These are phyloP conservation scores for Tuber magnatum DNA, from an alignment of 495 filamentous ascomycete genomes.

Conservation along the genomic window DNA sequence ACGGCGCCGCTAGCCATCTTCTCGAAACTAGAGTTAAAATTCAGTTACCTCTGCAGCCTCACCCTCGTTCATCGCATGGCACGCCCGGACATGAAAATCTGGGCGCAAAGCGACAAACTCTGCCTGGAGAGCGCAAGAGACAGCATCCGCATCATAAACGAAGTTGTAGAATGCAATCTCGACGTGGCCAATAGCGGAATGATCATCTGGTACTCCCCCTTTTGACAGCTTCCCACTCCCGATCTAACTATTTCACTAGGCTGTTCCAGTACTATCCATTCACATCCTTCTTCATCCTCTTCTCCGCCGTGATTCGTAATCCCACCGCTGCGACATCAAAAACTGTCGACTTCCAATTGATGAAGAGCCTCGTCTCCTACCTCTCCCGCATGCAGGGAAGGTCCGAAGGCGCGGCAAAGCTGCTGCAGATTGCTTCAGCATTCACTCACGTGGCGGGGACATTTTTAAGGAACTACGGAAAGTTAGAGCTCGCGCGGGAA, in stretches of 20 bases:
- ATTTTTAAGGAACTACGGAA: conserved; percentile 38
- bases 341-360: conserved; percentile 28
- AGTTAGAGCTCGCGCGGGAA: conserved; percentile 27
- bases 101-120: conserved; percentile 26
- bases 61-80: conserved; percentile 36
- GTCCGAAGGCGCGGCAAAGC: conserved; percentile 35
- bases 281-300: conserved; percentile 43
- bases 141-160: conserved; percentile 34
- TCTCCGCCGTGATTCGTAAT: conserved; percentile 46
- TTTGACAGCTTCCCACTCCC: background rate
- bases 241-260: conserved; percentile 21
- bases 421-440: conserved; percentile 37
- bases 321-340: conserved; percentile 42
- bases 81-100: conserved; percentile 27
- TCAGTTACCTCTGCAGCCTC: conserved; percentile 36
- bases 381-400: conserved; percentile 29
- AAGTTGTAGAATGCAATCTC: conserved; percentile 28
- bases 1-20: conserved; percentile 24
- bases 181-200: conserved; percentile 35
- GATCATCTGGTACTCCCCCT: conserved; percentile 33
- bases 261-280: conserved; percentile 41
- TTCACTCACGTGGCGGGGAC: conserved; percentile 39
- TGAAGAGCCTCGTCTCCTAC: conserved; percentile 37
- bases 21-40: conserved; percentile 31
- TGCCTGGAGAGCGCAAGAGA: conserved; percentile 35